phyloP scores from a whole-genome alignment of 306 rosid species.

The Vachellia pachyceras region DNA sequence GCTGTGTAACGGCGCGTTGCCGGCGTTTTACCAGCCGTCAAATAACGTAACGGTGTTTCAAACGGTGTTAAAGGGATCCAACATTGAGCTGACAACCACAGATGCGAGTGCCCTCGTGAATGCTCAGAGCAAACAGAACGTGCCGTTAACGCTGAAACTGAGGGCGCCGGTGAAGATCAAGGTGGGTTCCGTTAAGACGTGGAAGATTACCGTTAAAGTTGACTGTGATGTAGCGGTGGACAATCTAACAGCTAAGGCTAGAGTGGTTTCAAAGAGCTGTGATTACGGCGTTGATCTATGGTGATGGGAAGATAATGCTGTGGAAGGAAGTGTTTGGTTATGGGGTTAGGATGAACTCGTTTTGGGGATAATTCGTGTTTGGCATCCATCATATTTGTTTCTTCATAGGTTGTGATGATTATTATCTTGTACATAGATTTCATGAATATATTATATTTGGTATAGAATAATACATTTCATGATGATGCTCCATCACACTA shows the following conservation, averaged over 20 bases:
- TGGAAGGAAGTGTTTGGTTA: neutral
- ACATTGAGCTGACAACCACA: slow-evolving; percentile 39
- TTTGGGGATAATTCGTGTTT: slow-evolving; percentile 23
- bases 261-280: slow-evolving; percentile 52
- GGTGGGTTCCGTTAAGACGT: slow-evolving; percentile 59
- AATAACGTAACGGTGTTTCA: slow-evolving; percentile 61
- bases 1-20: slow-evolving; percentile 60
- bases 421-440: neutral
- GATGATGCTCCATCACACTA: neutral
- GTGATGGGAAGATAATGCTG: slow-evolving; percentile 1
- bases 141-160: slow-evolving; percentile 55
- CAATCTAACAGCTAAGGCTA: slow-evolving; percentile 57
- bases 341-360: neutral
- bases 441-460: neutral
- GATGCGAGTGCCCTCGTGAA: slow-evolving; percentile 35
- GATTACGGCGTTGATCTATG: slow-evolving; percentile 43
- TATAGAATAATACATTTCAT: slow-evolving; percentile 5
- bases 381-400: neutral
- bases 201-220: slow-evolving; percentile 60
- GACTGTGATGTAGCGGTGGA: slow-evolving; percentile 62
- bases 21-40: slow-evolving; percentile 71
- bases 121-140: slow-evolving; percentile 46
- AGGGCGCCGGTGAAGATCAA: slow-evolving; percentile 59
- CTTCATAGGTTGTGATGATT: neutral
- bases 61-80: slow-evolving; percentile 52